Base-by-base conservation (phyloP, 148 eudicot genomes). In the Oxyria digyna region DNA sequence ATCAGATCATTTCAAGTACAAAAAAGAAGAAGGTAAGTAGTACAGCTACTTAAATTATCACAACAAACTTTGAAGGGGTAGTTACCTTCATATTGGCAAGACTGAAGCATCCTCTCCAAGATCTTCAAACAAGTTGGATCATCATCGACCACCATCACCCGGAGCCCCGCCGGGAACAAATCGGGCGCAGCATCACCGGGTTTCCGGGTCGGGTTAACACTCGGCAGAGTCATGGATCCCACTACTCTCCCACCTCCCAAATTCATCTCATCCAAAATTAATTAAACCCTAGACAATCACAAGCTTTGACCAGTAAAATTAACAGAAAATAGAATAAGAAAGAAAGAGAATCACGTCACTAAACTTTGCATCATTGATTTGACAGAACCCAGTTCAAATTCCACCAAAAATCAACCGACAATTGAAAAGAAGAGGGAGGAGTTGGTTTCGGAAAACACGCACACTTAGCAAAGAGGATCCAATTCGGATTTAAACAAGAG, bases 41-140 rank as follows among this genome's bases (percentile, higher is more conserved):
- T 4, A 14, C 8, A 59, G 11, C 15, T 4, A 4, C 38, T 10
- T 59, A 2, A 29, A 29, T 27, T 21, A 50, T 50, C 57, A 50
- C 57, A 50, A 50, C 27, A 50, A 20, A 14, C 20, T 21, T n/a
- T n/a, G 4, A 21, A 21, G 20, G 13, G 12, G 17, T 37, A 5
- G 15, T 66, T 77, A 94, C 98, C 97, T 79, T 94, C 87, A 80
- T 90, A 94, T 37, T 75, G 81, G 74, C 99, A 94, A 74, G 76
- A 82, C 26, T 74, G 70, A 12, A 94, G 97, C 99, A 94, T 94
- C 83, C 79, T 91, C 68, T 91, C 91, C 62, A 94, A 84, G 81
- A 94, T 90, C 84, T 75, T 91, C 21, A 94, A 85, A 74, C 99
- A 94, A 80, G 93, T 94, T 29, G 89, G 89, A 81, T 94, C 99